Evolutionary conservation across 2,329 filamentous ascomycete genomes (phyloP).

Genomic region (Huntiella bhutanensis): DNA sequence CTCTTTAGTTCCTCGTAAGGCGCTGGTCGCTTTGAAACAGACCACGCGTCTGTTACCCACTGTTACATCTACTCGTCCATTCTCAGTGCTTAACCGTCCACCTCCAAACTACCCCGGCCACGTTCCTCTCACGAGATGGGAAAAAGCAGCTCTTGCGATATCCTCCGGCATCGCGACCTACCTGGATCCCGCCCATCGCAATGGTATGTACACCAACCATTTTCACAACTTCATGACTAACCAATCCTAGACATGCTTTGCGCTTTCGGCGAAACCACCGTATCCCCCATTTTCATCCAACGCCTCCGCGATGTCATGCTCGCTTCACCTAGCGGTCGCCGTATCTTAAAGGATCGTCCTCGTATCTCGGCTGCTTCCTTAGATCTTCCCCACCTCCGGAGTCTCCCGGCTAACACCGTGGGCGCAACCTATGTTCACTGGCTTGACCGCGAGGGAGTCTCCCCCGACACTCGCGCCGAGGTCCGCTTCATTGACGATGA

Average conservation of each 20-base stretch:
- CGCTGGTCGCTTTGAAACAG: neutral
- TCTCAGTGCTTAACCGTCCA: constrained; percentile 74
- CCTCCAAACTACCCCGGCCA: constrained; percentile 80
- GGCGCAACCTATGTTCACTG: constrained; percentile 70
- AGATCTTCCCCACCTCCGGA: constrained; percentile 47
- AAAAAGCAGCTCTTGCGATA: constrained; percentile 52
- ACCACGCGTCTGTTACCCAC: neutral
- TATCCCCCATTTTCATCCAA: constrained; percentile 86
- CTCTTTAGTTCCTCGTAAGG: too few relatives aligned
- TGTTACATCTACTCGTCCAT: constrained; percentile 18
- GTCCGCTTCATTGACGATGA: constrained; percentile 88
- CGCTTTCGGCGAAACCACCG: constrained; percentile 81
- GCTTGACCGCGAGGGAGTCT: constrained; percentile 87
- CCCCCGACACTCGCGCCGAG: constrained; percentile 64
- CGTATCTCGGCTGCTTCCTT: constrained; percentile 64
- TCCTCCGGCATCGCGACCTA: constrained; percentile 45
- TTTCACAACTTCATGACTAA: neutral
- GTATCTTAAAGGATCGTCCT: constrained; percentile 77
- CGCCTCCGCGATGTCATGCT: constrained; percentile 89
- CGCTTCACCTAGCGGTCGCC: constrained; percentile 58
- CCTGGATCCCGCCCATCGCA: constrained; percentile 54
- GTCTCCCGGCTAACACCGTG: constrained; percentile 52
- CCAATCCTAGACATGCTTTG: constrained; percentile 62
- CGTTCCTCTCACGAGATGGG: constrained; percentile 63
- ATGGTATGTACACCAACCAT: constrained; percentile 31